A percentile compares a stretch with the other conserved stretches of the same genome.
Conservation (phyloP, 169 alveolate genomes). For the Cytauxzoon felis region DNA sequence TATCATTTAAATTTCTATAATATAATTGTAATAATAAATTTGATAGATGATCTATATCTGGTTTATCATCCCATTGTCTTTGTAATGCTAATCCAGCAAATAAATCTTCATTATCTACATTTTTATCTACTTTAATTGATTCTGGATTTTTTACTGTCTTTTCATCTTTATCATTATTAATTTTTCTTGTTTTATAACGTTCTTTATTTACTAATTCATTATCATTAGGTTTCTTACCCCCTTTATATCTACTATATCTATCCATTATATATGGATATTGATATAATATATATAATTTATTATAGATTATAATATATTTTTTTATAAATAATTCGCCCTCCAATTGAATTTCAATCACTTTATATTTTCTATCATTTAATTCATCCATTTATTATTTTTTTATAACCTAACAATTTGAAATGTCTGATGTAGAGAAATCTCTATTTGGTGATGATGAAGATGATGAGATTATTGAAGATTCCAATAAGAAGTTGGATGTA, state of each 20-base stretch:
- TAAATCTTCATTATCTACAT: constrained; percentile 23
- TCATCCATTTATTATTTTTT: background rate
- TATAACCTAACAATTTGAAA: background rate
- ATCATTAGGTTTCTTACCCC: no score
- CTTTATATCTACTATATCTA: no score
- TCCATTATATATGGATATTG: no score
- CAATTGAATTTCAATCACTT: no score
- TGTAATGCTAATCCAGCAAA: constrained; percentile 52
- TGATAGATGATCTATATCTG: constrained; percentile 49
- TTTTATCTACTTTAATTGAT: background rate
- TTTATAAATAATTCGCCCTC: no score
- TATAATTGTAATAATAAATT: constrained; percentile 45
- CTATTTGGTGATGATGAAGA: constrained; percentile 9
- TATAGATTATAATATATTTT: no score
- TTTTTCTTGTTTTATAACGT: no score
- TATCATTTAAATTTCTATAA: background rate
- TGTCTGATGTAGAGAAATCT: background rate
- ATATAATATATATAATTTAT: no score
- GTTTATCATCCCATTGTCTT: constrained; percentile 61
- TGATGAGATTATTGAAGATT: background rate
- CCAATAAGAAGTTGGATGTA: background rate
- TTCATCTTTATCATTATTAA: background rate
- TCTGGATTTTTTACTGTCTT: constrained; percentile 29
- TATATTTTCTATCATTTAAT: background rate
- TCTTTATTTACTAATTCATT: no score